Conservation (phyloP, 192 early-diverging fungal species). For the Mortierella hygrophila region DNA sequence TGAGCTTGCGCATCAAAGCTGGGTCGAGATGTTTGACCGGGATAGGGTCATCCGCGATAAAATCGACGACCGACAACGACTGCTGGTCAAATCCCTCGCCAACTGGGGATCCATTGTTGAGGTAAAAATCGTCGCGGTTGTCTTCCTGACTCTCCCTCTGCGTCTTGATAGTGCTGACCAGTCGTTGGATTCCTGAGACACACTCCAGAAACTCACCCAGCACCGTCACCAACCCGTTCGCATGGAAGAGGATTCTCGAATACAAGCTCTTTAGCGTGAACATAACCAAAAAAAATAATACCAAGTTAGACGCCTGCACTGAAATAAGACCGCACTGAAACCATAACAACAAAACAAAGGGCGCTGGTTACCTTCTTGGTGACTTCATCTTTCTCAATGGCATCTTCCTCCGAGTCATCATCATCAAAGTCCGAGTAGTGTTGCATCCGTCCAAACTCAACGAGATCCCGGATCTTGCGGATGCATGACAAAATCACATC, state of each 20-base stretch:
- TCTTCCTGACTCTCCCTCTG: conserved; percentile 11
- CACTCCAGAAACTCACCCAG: conserved; percentile 51
- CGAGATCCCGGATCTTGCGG: conserved; percentile 40
- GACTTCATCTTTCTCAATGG: conserved; percentile 23
- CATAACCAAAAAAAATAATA: neutral
- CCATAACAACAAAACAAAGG: neutral
- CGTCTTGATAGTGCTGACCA: conserved; percentile 36
- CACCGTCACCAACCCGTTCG: conserved; percentile 39
- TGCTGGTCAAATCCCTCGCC: neutral
- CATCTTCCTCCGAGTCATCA: conserved; percentile 49
- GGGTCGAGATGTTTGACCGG: conserved; percentile 43
- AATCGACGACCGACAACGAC: neutral
- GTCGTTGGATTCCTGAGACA: conserved; percentile 38
- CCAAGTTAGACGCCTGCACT: neutral
- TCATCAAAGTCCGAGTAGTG: conserved; percentile 31
- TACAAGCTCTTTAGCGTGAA: conserved; percentile 20
- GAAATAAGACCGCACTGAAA: neutral
- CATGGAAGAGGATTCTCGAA: conserved; percentile 23
- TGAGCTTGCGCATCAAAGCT: conserved; percentile 32
- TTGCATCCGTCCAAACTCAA: conserved; percentile 41
- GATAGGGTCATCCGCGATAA: conserved; percentile 37
- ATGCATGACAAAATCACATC: conserved; percentile 32
- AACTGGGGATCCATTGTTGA: neutral
- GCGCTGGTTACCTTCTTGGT: conserved; percentile 19
- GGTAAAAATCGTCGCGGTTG: neutral